These are phyloP conservation scores for Theobroma cacao DNA, from an alignment of 345 rosid genomes.

Conservation along the genomic window DNA sequence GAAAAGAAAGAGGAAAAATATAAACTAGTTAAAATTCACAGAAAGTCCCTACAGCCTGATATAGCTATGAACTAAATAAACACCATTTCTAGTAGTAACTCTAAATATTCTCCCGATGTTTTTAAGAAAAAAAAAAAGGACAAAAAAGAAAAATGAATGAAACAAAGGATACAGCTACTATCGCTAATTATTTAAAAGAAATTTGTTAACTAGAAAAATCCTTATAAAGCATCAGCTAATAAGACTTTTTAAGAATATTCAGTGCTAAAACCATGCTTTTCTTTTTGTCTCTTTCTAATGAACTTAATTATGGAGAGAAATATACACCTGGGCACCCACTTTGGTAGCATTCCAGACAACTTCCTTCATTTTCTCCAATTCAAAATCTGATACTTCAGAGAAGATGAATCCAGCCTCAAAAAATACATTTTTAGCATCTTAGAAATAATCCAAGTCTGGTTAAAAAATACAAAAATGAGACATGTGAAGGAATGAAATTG, in stretches of 20 bases:
- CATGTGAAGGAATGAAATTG: not conserved
- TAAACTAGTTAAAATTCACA: constrained; percentile 5
- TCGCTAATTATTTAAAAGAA: not conserved
- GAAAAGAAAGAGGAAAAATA: not conserved
- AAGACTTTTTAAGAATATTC: not conserved
- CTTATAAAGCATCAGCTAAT: not conserved
- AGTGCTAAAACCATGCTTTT: not conserved
- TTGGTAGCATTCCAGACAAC: constrained; percentile 28
- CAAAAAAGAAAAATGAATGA: not conserved
- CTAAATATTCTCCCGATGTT: not conserved
- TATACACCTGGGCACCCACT: constrained; percentile 50
- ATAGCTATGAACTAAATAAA: not conserved
- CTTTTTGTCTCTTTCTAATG: not conserved
- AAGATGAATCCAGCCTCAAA: constrained; percentile 62
- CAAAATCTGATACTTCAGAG: constrained; percentile 46
- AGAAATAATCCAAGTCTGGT: constrained; percentile 3
- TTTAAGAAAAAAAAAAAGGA: not conserved
- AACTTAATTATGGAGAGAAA: constrained; percentile 1
- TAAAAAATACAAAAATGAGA: not conserved
- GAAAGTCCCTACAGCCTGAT: constrained; percentile 14
- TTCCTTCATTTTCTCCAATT: constrained; percentile 47
- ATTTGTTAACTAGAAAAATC: not conserved
- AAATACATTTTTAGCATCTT: constrained; percentile 8
- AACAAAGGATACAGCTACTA: not conserved
- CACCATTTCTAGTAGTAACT: not conserved